Conservation (phyloP, 371 early-diverging fungal species). For the Mortierella sp. region DNA sequence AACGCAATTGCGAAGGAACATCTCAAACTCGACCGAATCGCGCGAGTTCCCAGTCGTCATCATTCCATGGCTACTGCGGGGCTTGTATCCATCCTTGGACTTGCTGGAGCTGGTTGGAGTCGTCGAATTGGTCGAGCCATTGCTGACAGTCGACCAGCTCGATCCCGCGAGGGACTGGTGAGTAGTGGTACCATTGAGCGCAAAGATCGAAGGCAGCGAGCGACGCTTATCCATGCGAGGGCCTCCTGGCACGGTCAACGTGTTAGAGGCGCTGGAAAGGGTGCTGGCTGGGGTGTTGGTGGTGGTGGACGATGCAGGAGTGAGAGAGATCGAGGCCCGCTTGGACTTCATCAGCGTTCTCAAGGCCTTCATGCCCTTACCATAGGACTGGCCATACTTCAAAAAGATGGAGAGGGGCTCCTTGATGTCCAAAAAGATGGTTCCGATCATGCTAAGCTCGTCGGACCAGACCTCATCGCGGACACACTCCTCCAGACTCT, state of each 20-base stretch:
- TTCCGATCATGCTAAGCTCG: slow-evolving; percentile 40
- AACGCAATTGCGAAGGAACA: slow-evolving; percentile 39
- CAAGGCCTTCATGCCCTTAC: slow-evolving; percentile 56
- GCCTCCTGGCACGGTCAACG: slow-evolving; percentile 2
- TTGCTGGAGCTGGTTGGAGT: neutral
- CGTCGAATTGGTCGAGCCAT: slow-evolving; percentile 7
- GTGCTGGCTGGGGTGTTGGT: neutral
- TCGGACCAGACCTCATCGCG: slow-evolving; percentile 55
- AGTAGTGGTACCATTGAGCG: slow-evolving; percentile 2
- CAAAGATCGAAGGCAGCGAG: slow-evolving; percentile 40
- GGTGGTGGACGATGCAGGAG: neutral
- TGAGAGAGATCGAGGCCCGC: slow-evolving; percentile 20
- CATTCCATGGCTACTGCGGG: slow-evolving; percentile 33
- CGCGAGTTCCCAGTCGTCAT: neutral
- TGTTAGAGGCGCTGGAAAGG: slow-evolving; percentile 1
- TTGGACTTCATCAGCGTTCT: slow-evolving; percentile 50
- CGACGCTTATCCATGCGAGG: slow-evolving; percentile 45
- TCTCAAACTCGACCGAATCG: slow-evolving; percentile 19
- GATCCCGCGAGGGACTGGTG: slow-evolving; percentile 4
- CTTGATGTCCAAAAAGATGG: slow-evolving; percentile 50
- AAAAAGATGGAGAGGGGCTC: slow-evolving; percentile 54
- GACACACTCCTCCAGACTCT: slow-evolving; percentile 43
- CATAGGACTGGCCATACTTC: slow-evolving; percentile 57
- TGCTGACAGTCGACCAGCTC: slow-evolving; percentile 7
- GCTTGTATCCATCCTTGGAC: slow-evolving; percentile 4